Percentiles rank a stretch among this genome's conserved stretches.
These are phyloP conservation scores for Syzygium grande DNA, from an alignment of 345 rosid species.

Conservation along the genomic window DNA sequence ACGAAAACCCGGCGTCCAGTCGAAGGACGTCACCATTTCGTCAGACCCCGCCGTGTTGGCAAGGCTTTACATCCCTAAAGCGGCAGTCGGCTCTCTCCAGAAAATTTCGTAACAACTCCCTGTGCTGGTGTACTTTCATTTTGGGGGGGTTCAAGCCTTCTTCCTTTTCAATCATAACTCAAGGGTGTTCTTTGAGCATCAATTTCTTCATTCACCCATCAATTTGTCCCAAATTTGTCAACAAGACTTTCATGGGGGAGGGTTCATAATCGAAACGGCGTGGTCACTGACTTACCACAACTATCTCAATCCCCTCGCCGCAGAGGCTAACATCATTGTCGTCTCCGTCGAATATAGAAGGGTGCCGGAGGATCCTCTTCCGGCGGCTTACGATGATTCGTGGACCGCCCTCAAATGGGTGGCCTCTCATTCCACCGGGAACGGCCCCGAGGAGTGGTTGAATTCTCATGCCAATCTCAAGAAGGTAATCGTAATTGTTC, in stretches of 20 bases:
- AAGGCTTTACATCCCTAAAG: slow-evolving; percentile 21
- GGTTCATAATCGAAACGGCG: slow-evolving; percentile 16
- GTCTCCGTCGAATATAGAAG: slow-evolving; percentile 11
- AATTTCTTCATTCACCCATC: no score
- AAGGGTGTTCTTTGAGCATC: no score
- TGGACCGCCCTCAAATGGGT: slow-evolving; percentile 46
- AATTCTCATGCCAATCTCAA: neutral
- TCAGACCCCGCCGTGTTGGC: slow-evolving; percentile 12
- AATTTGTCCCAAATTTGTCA: no score
- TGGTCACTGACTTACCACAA: slow-evolving; percentile 6
- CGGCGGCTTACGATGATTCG: slow-evolving; percentile 42
- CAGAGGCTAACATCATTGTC: slow-evolving; percentile 3
- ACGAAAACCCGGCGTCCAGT: slow-evolving; percentile 13
- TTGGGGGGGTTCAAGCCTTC: no score
- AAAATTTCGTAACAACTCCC: no score
- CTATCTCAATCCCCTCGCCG: slow-evolving; percentile 3
- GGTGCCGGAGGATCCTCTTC: slow-evolving; percentile 61
- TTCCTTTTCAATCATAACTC: no score
- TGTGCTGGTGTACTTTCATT: slow-evolving; percentile 27
- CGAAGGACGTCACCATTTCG: slow-evolving; percentile 17
- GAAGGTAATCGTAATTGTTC: neutral
- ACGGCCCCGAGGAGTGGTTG: slow-evolving; percentile 21
- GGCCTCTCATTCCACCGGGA: slow-evolving; percentile 7
- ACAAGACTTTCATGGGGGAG: slow-evolving; percentile 43
- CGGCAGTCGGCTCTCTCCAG: neutral